phyloP scores from a whole-genome alignment of 352 stramenopile genomes.

The Achlya hypogyna region DNA sequence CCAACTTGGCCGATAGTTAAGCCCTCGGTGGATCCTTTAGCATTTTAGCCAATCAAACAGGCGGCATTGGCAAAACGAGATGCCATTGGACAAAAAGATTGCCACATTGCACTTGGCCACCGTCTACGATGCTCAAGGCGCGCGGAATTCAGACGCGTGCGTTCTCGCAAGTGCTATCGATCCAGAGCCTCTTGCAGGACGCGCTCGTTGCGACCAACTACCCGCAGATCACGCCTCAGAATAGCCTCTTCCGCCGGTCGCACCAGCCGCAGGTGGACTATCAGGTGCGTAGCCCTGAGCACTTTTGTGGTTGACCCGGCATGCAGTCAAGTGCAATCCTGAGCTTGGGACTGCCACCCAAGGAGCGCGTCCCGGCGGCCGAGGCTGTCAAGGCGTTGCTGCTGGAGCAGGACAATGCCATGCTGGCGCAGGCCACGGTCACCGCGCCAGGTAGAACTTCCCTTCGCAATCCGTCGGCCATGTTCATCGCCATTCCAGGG shows the following conservation, averaged over 20 bases:
- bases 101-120: background rate
- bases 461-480: background rate
- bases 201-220: background rate
- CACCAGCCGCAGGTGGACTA: conserved; percentile 57
- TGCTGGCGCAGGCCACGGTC: background rate
- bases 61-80: background rate
- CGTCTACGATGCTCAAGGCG: background rate
- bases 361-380: conserved; percentile 46
- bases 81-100: background rate
- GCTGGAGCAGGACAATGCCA: background rate
- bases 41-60: background rate
- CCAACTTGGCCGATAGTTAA: too few species aligned
- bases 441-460: background rate
- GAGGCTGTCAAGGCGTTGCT: background rate
- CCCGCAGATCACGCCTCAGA: background rate
- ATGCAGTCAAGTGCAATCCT: conserved; percentile 34
- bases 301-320: conserved; percentile 30
- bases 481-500: conserved; percentile 22
- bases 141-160: background rate
- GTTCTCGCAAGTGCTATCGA: background rate
- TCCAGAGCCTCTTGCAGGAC: background rate
- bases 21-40: background rate
- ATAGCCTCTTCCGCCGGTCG: conserved; percentile 42
- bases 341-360: conserved; percentile 17
- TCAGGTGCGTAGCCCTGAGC: conserved; percentile 53